Percentiles rank a stretch among this genome's conserved stretches.
These are phyloP conservation scores for Scutellaria minor DNA, from an alignment of 257 asterid genomes.

Conservation along the genomic window DNA sequence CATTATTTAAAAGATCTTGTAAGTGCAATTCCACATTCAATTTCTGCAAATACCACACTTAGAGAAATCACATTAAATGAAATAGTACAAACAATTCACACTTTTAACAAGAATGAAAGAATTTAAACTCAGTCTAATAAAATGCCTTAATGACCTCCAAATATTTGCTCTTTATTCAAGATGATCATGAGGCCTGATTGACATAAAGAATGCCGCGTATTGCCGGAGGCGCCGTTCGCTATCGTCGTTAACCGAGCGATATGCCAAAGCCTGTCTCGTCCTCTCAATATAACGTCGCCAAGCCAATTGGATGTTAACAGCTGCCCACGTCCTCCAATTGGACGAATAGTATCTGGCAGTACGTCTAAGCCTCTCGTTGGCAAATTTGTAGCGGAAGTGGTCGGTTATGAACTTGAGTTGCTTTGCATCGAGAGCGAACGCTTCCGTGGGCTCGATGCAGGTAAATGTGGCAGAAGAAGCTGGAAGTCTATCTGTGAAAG, in stretches of 20 bases:
- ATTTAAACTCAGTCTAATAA: background rate
- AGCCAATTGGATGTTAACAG: constrained; percentile 81
- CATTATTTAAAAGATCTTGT: too few species aligned
- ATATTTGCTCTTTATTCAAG: constrained; percentile 55
- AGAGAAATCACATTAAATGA: background rate
- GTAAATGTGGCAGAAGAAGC: constrained; percentile 90
- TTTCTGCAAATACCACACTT: background rate
- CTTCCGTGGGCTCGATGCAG: constrained; percentile 72
- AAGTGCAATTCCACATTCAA: background rate
- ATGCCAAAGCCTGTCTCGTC: constrained; percentile 46
- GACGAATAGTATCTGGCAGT: constrained; percentile 75
- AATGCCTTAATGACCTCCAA: constrained; percentile 9
- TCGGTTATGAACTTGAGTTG: constrained; percentile 76
- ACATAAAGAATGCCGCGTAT: constrained; percentile 85
- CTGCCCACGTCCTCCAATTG: constrained; percentile 97
- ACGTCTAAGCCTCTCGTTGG: constrained; percentile 72
- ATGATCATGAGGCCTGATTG: constrained; percentile 90
- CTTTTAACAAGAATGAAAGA: constrained; percentile 30
- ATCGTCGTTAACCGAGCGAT: constrained; percentile 39
- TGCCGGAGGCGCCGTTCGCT: constrained; percentile 69
- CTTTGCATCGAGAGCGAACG: constrained; percentile 65
- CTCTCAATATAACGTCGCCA: constrained; percentile 73
- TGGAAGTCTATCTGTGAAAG: constrained; percentile 79
- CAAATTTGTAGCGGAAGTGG: constrained; percentile 84
- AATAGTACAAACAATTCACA: background rate